Conservation (phyloP, 2,329 filamentous ascomycete species). For the Septoria petroselini region DNA sequence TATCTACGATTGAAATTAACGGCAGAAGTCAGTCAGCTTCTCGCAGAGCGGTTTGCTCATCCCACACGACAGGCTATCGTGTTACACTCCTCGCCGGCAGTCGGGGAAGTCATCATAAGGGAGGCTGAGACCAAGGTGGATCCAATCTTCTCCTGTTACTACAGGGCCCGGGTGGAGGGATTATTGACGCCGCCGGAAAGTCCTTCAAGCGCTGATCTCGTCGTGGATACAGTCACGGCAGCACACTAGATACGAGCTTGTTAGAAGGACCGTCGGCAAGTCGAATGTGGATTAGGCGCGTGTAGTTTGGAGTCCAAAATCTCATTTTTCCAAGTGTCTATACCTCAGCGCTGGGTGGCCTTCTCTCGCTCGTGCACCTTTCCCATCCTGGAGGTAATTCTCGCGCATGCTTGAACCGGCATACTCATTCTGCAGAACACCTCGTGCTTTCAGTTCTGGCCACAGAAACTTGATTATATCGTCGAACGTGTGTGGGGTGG, state of each 20-base stretch:
- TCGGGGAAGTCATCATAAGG: conserved; percentile 5
- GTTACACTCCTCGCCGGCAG: conserved; percentile 3
- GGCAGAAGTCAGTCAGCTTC: conserved; percentile 15
- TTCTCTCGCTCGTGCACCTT: conserved; percentile 28
- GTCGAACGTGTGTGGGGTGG: conserved; percentile 43
- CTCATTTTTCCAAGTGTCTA: conserved; percentile 4
- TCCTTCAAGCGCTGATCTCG: conserved; percentile 15
- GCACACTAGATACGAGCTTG: neutral
- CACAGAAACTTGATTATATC: conserved; percentile 40
- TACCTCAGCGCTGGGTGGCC: conserved; percentile 30
- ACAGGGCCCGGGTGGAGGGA: conserved; percentile 19
- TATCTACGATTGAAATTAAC: conserved; percentile 21
- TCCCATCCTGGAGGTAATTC: conserved; percentile 32
- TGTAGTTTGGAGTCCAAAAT: neutral
- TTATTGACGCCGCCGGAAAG: conserved; percentile 24
- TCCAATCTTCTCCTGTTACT: conserved; percentile 32
- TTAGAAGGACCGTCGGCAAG: neutral
- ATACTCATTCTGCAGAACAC: conserved; percentile 36
- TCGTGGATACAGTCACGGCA: conserved; percentile 5
- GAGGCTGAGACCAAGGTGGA: conserved; percentile 22
- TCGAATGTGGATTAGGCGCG: neutral
- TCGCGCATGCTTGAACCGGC: conserved; percentile 31
- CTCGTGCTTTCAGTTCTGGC: conserved; percentile 39
- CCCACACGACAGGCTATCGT: conserved; percentile 3
- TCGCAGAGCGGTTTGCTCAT: conserved; percentile 2